phyloP scores from a whole-genome alignment of 371 early-diverging fungal species.

The Chytridium lagenaria region DNA sequence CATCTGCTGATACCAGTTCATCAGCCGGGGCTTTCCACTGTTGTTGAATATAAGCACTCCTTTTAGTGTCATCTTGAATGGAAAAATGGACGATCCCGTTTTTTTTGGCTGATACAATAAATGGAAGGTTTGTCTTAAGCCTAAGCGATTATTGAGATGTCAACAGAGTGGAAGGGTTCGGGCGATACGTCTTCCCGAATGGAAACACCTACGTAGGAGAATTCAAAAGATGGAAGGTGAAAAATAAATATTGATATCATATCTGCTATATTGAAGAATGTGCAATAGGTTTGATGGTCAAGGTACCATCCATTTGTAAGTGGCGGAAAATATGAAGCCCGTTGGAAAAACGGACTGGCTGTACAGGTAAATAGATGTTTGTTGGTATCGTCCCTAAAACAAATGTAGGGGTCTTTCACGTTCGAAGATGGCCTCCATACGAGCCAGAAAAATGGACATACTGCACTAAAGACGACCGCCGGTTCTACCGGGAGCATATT shows the following conservation, averaged over 20 bases:
- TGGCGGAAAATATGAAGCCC: constrained; percentile 55
- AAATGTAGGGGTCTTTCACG: constrained; percentile 49
- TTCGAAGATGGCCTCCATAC: constrained; percentile 60
- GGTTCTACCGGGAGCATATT: constrained; percentile 56
- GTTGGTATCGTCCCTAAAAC: background rate
- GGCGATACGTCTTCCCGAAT: constrained; percentile 55
- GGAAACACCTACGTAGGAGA: constrained; percentile 57
- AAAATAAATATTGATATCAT: constrained; percentile 33
- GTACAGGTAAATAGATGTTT: constrained; percentile 36
- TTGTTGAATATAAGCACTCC: constrained; percentile 96
- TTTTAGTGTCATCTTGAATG: constrained; percentile 64
- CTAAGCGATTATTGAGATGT: background rate
- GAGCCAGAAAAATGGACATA: constrained; percentile 53
- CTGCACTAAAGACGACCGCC: constrained; percentile 54
- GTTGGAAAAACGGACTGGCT: constrained; percentile 53
- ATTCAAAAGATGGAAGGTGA: constrained; percentile 61
- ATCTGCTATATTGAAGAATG: background rate
- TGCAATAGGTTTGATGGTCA: constrained; percentile 54
- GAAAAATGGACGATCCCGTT: background rate
- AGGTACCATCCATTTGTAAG: constrained; percentile 54
- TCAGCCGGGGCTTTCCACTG: constrained; percentile 91
- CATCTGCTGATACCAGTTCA: constrained; percentile 90
- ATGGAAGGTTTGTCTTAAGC: background rate
- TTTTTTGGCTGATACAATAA: background rate
- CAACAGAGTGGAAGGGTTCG: constrained; percentile 54